These are phyloP conservation scores for Neoboletus brunneissimus DNA, from an alignment of 768 basidiomycete genomes.

Conservation along the genomic window DNA sequence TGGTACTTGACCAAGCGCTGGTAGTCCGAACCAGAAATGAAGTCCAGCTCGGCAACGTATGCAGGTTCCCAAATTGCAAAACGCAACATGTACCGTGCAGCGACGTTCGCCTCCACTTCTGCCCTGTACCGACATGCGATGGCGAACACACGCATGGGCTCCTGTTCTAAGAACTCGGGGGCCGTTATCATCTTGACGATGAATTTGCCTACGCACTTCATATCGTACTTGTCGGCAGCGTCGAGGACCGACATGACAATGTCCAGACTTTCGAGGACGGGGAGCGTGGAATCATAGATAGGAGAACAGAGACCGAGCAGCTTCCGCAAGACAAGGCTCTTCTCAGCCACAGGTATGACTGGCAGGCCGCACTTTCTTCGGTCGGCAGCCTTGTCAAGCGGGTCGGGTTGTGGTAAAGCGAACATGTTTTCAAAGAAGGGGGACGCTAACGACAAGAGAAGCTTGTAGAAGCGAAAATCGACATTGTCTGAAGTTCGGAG, in stretches of 20 bases:
- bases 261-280: conserved; percentile 37
- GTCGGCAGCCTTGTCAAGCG: conserved; percentile 28
- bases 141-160: conserved; percentile 37
- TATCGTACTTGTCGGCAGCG: conserved; percentile 50
- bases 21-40: conserved; percentile 37
- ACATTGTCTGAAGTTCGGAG: conserved; percentile 52
- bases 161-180: conserved; percentile 33
- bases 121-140: conserved; percentile 38
- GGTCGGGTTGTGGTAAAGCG: conserved; percentile 44
- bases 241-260: conserved; percentile 42
- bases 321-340: conserved; percentile 38
- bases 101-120: conserved; percentile 34
- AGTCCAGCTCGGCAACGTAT: conserved; percentile 35
- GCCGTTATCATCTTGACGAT: conserved; percentile 32
- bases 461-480: conserved; percentile 53
- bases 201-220: conserved; percentile 41
- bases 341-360: conserved; percentile 49
- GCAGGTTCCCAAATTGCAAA: conserved; percentile 34
- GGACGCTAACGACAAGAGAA: conserved; percentile 54
- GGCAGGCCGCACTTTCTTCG: conserved; percentile 36
- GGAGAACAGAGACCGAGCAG: conserved; percentile 51
- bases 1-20: conserved; percentile 38
- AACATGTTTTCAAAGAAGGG: conserved; percentile 58
- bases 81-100: conserved; percentile 37
- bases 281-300: conserved; percentile 35